A percentile compares a stretch with the other conserved stretches of the same genome.
phyloP scores from a whole-genome alignment of 768 basidiomycete genomes.

The Chalciporus chontae region DNA sequence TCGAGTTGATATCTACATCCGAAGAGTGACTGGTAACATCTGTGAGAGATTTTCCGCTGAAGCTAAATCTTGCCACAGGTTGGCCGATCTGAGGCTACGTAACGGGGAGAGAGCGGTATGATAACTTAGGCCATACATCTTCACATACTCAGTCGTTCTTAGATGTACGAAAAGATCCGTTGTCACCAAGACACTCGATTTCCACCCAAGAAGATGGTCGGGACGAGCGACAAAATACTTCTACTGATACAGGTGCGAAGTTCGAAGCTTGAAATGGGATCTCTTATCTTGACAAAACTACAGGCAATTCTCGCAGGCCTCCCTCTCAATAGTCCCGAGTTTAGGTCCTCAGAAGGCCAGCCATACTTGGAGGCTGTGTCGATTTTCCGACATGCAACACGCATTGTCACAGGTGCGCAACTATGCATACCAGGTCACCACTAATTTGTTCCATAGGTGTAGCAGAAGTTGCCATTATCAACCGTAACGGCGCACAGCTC shows the following conservation, averaged over 20 bases:
- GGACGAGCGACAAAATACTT: slow-evolving; percentile 73
- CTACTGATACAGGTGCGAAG: slow-evolving; percentile 68
- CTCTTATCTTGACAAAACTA: slow-evolving; percentile 4
- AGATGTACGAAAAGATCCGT: slow-evolving; percentile 66
- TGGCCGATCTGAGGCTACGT: slow-evolving; percentile 66
- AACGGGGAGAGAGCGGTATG: slow-evolving; percentile 70
- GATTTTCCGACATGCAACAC: slow-evolving; percentile 70
- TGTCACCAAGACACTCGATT: slow-evolving; percentile 79
- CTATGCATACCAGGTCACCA: neutral
- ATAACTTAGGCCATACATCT: neutral
- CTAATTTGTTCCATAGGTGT: slow-evolving; percentile 48
- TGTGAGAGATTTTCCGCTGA: neutral
- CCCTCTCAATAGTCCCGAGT: slow-evolving; percentile 64
- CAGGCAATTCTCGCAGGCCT: slow-evolving; percentile 74
- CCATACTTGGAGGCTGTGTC: slow-evolving; percentile 64
- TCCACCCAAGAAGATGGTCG: slow-evolving; percentile 65
- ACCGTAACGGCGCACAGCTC: slow-evolving; percentile 60
- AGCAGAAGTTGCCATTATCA: slow-evolving; percentile 70
- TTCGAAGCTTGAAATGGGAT: neutral
- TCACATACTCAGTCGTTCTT: neutral
- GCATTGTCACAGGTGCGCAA: slow-evolving; percentile 69
- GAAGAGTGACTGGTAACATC: slow-evolving; percentile 52
- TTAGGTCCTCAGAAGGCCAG: slow-evolving; percentile 68
- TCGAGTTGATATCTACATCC: slow-evolving; percentile 60
- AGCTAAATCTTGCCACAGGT: slow-evolving; percentile 37